These are phyloP conservation scores for Kazachstania africana DNA, from an alignment of 805 yeast genomes.

Conservation along the genomic window DNA sequence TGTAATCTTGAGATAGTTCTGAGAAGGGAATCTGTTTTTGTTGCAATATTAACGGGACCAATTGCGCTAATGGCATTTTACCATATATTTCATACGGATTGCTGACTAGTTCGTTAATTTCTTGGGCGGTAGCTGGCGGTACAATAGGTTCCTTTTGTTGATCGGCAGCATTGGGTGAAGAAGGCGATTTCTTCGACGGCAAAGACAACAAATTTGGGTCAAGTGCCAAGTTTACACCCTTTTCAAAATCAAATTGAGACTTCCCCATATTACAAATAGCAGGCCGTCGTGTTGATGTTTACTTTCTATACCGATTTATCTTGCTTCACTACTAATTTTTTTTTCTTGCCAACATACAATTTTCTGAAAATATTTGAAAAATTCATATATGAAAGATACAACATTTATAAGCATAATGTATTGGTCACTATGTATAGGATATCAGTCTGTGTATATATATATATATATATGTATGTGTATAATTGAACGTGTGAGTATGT, in stretches of 20 bases:
- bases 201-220: constrained; percentile 26
- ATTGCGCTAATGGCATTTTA: constrained; percentile 36
- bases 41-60: constrained; percentile 46
- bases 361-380: no score
- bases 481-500: no score
- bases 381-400: no score
- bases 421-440: no score
- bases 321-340: no score
- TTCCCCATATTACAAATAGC: background rate
- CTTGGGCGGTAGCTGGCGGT: no score
- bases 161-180: background rate
- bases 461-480: no score
- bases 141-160: background rate
- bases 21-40: constrained; percentile 7
- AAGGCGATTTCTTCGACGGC: no score
- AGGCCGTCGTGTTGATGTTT: background rate
- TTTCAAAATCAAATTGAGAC: background rate
- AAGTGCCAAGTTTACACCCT: constrained; percentile 22
- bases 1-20: constrained; percentile 3
- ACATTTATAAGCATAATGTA: no score
- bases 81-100: constrained; percentile 25
- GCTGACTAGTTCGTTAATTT: constrained; percentile 12
- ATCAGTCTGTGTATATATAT: no score
- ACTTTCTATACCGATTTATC: no score
- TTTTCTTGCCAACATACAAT: no score